Percentiles rank a stretch among this genome's conserved stretches.
These are phyloP conservation scores for Auriculariales sp. DNA, from an alignment of 768 basidiomycete genomes.

Conservation along the genomic window DNA sequence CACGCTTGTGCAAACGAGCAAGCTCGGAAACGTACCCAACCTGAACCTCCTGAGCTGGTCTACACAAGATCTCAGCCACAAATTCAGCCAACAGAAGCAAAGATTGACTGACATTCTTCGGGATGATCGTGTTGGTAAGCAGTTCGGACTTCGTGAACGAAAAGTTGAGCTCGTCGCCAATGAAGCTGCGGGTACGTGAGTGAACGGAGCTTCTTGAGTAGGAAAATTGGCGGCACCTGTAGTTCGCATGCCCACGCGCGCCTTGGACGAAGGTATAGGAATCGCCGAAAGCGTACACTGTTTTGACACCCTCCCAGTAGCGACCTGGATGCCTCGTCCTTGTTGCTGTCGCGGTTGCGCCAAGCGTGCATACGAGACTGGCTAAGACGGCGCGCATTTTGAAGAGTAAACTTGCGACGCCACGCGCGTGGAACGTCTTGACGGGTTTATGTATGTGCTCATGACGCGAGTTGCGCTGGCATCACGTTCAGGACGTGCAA, in stretches of 20 bases:
- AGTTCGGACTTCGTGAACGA: constrained; percentile 28
- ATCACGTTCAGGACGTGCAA: too few relatives aligned
- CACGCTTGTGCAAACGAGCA: neutral
- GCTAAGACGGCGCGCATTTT: too few relatives aligned
- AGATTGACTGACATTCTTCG: constrained; percentile 22
- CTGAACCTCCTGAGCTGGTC: constrained; percentile 41
- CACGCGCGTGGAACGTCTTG: too few relatives aligned
- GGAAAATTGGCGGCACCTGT: constrained; percentile 20
- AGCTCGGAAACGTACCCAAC: constrained; percentile 24
- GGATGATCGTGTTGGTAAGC: constrained; percentile 28
- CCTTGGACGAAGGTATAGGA: constrained; percentile 43
- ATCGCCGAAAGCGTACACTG: constrained; percentile 40
- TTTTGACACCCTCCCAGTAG: constrained; percentile 29
- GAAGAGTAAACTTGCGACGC: too few relatives aligned
- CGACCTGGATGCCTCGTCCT: too few relatives aligned
- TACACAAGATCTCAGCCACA: constrained; percentile 9
- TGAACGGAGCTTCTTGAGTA: neutral
- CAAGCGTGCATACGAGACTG: too few relatives aligned
- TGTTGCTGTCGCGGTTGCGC: too few relatives aligned
- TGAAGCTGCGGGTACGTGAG: constrained; percentile 22
- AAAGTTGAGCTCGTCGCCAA: constrained; percentile 29
- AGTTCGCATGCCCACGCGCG: constrained; percentile 31
- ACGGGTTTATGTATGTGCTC: too few relatives aligned
- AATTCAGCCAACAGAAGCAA: neutral
- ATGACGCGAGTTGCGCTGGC: too few relatives aligned